Base-by-base conservation (phyloP, 2,329 filamentous ascomycete genomes). In the Trichoderma sp. region DNA sequence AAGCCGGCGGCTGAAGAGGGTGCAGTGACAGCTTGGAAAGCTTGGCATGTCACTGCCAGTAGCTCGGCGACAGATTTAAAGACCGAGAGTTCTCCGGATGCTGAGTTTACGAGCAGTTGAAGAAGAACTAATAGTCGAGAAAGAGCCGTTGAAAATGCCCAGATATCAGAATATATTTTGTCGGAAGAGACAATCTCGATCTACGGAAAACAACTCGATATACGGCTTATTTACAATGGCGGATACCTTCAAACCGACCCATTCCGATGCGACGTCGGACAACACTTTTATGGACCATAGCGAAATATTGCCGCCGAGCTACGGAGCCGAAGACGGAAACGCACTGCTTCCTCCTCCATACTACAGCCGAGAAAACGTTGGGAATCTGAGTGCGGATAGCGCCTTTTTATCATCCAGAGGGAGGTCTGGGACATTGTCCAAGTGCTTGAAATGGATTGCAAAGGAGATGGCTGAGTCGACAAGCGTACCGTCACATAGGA, bases 371-470 rank as follows among this genome's bases (percentile, higher is more conserved):
- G n/a, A 47, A 30, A 4, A 47, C 6, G 26, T 32, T 43, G 65
- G 17, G 23, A 8, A 32, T 43, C 6, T 20, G 39, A 26, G 11
- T 12, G 13, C 36, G 7, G 34, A 68, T 15, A 12, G 30, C 7
- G n/a, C 36, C 26, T 20, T 47, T 47, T 30, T 32, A 23, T 28
- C 17, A 11, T 17, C 34, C 13, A 43, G 53, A 34, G 36, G 26
- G 30, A 32, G 39, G 4, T 55, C 39, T 17, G 36, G 66, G 13
- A 53, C 34, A 6, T 9, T 69, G 30, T 62, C 67, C n/a, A 62
- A 36, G n/a, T 69, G 30, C 15, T 69, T 58, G 67, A 61, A 30
- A 23, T 69, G 67, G 67, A 69, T 69, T 11, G 67, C 57, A 7
- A 53, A 55, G 34, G 67, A 69, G 32, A 50, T 69, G 67, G 20